Base-by-base conservation (phyloP, 2,329 filamentous ascomycete genomes). In the Alternaria consortialis region DNA sequence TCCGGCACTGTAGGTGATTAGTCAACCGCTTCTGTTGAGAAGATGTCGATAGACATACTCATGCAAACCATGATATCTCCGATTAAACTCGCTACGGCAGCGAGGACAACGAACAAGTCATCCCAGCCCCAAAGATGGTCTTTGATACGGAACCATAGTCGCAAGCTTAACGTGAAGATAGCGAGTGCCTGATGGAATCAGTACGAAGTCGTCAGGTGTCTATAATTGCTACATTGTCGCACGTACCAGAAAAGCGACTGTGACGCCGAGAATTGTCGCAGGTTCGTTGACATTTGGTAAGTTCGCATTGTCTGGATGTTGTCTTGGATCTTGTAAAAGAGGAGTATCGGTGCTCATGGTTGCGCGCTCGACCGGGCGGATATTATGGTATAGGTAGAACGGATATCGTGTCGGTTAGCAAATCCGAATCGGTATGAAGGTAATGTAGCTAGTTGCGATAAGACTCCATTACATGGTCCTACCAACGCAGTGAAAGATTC, bases 111-210 rank as follows among this genome's bases (percentile, higher is more conserved):
- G 11, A 77, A 75, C 3, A 70, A 32, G 58, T 79, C 77, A 52
- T 79, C 77, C 72, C 72, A 77, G n/a, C 77, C 74, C 67, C 71
- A 74, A 13, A 75, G 58, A 15, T 58, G 65, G n/a, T 71, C 69
- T 36, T 64, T 72, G 23, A 67, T 57, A 6, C 77, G 74, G 17
- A 71, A 68, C 66, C 66, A 75, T 54, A 79, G 32, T 42, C 77
- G 71, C 34, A 79, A 57, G 34, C 62, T 56, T 15, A 76, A 64
- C 15, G 73, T 73, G 13, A 74, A 50, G 27, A 68, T 46, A 17
- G 74, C 74, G 25, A 76, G 15, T 6, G 55, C 25, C 76, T 79
- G 51, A 20, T 5, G 9, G 17, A 8, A 15, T 53, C 27, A 55
- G 53, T 67, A 15, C 67, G 54, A 25, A 17, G 42, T 53, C 8